These are phyloP conservation scores for Geranium incanum DNA, from an alignment of 441 rosid genomes.

Conservation along the genomic window DNA sequence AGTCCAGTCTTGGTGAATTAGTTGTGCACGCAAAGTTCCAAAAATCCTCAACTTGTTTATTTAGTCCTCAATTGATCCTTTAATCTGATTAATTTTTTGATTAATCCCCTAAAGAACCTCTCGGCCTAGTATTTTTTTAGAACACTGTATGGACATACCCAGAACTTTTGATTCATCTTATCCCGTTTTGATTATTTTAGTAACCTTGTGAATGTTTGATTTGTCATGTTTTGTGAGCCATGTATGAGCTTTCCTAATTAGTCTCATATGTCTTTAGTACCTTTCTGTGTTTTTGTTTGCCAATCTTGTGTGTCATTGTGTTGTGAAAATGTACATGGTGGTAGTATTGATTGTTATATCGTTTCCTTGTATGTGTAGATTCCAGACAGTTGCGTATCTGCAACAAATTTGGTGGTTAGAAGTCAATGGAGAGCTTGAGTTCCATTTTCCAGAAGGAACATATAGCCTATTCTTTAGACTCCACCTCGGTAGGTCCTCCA, in stretches of 20 bases:
- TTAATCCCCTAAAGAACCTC: too few species aligned
- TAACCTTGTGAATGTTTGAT: neutral
- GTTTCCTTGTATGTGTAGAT: constrained; percentile 29
- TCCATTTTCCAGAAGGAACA: constrained; percentile 53
- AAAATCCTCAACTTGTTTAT: too few species aligned
- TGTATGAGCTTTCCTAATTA: neutral
- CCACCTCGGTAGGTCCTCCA: constrained; percentile 50
- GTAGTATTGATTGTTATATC: neutral
- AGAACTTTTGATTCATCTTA: too few species aligned
- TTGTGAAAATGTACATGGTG: neutral
- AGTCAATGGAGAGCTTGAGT: constrained; percentile 33
- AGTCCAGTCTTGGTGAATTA: too few species aligned
- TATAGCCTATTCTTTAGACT: constrained; percentile 68
- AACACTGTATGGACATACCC: too few species aligned
- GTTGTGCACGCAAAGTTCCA: too few species aligned
- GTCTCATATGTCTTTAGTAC: neutral
- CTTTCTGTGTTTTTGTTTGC: neutral
- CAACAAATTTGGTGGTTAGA: constrained; percentile 63
- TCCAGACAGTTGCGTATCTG: constrained; percentile 58
- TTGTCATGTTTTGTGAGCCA: neutral
- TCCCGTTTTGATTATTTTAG: too few species aligned
- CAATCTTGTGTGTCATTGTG: neutral
- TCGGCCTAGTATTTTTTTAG: too few species aligned
- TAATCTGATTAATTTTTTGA: too few species aligned
- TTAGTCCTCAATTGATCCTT: too few species aligned